phyloP scores from a whole-genome alignment of 106 monocot genomes.

The Allium cepa region DNA sequence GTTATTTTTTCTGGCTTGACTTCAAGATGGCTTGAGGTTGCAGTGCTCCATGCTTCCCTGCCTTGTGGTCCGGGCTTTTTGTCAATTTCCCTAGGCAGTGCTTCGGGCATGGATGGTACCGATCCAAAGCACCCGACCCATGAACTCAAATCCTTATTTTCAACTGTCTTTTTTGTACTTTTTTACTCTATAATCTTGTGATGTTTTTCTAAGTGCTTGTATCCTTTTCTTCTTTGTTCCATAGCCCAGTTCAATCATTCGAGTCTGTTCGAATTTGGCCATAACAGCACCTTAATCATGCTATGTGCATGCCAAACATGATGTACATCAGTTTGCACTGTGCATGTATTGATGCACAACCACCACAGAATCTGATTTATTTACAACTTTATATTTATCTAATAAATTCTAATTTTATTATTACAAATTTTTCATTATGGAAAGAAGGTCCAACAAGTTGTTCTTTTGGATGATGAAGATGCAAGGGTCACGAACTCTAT shows the following conservation, averaged over 20 bases:
- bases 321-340: background rate
- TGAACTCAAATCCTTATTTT: background rate
- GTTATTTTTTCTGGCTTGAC: too few species aligned
- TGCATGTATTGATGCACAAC: background rate
- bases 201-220: background rate
- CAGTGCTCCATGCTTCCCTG: too few species aligned
- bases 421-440: background rate
- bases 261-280: background rate
- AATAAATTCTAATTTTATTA: background rate
- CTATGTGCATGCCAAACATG: background rate
- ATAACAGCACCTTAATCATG: background rate
- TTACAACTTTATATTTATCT: background rate
- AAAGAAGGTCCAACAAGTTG: constrained; percentile 14
- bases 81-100: too few species aligned
- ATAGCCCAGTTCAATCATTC: background rate
- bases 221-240: background rate
- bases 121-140: background rate
- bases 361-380: background rate
- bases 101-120: too few species aligned
- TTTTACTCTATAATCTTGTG: background rate
- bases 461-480: constrained; percentile 37
- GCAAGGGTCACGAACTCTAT: constrained; percentile 1
- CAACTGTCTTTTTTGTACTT: background rate
- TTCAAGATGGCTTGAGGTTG: too few species aligned
- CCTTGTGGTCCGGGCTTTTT: too few species aligned